A percentile compares a stretch with the other conserved stretches of the same genome.
Evolutionary conservation across 2,329 filamentous ascomycete species (phyloP).

Genomic region (Rhinocladiella similis): DNA sequence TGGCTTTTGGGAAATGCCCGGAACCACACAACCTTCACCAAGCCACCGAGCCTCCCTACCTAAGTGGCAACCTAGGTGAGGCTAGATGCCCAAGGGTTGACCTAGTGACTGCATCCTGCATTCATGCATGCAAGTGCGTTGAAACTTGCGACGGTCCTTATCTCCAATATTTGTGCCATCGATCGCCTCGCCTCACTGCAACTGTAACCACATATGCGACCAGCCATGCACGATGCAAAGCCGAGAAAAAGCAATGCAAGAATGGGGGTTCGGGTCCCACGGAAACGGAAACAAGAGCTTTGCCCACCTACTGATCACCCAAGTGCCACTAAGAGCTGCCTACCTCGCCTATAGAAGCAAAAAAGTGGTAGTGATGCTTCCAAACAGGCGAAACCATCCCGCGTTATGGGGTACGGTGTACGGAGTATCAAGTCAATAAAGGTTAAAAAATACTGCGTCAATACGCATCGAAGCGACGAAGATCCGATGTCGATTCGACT

Average conservation of each 20-base stretch:
- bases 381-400: too few species aligned
- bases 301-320: not conserved
- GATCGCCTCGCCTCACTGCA: not conserved
- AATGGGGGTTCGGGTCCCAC: too few species aligned
- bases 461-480: not conserved
- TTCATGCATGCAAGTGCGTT: not conserved
- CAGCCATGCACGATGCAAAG: not conserved
- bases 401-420: too few species aligned
- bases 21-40: not conserved
- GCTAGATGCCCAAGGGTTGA: too few species aligned
- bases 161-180: not conserved
- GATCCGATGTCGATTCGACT: not conserved
- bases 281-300: too few species aligned
- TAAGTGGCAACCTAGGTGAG: too few species aligned
- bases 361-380: not conserved
- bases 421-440: too few species aligned
- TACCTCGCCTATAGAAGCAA: not conserved
- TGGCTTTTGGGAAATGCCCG: not conserved
- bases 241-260: too few species aligned
- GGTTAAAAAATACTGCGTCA: too few species aligned
- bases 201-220: not conserved
- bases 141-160: not conserved
- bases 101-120: not conserved
- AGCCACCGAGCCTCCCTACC: too few species aligned
- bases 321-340: not conserved